Evolutionary conservation across 768 basidiomycete species (phyloP), one percentile per base, ranked within the genome.

Genomic region (Tulasnella sp.): DNA sequence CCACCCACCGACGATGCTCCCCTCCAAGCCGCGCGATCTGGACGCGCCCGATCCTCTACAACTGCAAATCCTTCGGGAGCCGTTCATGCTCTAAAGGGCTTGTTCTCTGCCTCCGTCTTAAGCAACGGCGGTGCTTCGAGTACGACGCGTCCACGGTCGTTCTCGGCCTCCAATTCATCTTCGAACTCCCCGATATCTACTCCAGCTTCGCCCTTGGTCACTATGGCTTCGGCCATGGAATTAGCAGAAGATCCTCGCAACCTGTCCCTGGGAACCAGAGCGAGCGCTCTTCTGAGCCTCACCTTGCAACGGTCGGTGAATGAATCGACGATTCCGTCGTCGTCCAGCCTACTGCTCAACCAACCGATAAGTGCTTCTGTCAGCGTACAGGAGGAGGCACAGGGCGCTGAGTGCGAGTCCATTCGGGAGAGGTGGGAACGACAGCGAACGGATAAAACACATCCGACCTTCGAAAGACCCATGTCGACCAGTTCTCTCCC

Each of bases 81-180:
- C 8, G 57, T 50, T 7, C 23, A 50, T 25, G 57, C 57, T 21
- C 49, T 58, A 11, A 58, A 58, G 35, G 57, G 57, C 1, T 41
- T 58, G n/a, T 58, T 58, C 32, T 29, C 40, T 43, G 15, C 55
- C 3, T 45, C 42, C 8, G 25, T 34, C 0, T 27, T 36, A 9
- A 45, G n/a, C 40, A 34, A 36, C 19, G 12, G 3, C 2, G 50
- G 50, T 15, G 31, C 41, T 31, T 41, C 27, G 0, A 11, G 17
- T 2, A 6, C 57, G 12, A 49, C 31, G 7, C 57, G 48, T 4
- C 57, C 48, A 11, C 31, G 57, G 21, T 49, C 48, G 12, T 35
- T 58, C 6, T 58, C 57, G 1, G 17, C 53, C 23, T 36, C 31
- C 42, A 21, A 46, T 1, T 43, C 36, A 21, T 34, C 57, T 23